Conservation (phyloP, 2,329 filamentous ascomycete genomes). For the Penicillium crustosum region DNA sequence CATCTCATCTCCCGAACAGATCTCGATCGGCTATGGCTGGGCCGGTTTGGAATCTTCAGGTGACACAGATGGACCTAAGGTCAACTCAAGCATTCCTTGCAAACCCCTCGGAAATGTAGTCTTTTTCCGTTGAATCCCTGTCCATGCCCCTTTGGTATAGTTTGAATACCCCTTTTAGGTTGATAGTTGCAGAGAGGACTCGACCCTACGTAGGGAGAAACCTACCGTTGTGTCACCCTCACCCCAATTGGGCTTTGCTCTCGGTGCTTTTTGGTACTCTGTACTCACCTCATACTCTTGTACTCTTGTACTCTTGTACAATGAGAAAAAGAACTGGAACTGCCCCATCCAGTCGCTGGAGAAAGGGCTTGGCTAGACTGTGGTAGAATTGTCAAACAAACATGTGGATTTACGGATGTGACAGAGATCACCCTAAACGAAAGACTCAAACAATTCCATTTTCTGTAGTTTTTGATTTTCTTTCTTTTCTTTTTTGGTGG, state of each 20-base stretch:
- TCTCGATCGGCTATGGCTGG: constrained; percentile 8
- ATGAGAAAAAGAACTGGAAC: background rate
- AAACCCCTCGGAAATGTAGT: background rate
- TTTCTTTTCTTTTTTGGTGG: no score
- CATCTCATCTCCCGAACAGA: background rate
- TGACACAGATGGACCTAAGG: constrained; percentile 7
- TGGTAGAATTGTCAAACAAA: background rate
- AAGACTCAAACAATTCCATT: background rate
- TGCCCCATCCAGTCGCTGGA: constrained; percentile 9
- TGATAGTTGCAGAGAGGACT: background rate
- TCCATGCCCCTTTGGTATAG: background rate
- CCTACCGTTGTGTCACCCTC: background rate
- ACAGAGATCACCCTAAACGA: background rate
- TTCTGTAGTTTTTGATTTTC: background rate
- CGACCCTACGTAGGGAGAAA: background rate
- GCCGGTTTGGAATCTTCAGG: constrained; percentile 1
- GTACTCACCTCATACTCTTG: background rate
- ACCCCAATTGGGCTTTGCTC: background rate
- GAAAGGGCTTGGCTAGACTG: background rate
- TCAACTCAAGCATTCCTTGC: background rate
- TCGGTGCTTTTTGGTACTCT: background rate
- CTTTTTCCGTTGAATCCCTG: background rate
- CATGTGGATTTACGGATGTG: constrained; percentile 4
- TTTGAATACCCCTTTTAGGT: background rate
- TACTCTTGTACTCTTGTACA: background rate